Base-by-base conservation (phyloP, 108 stramenopile genomes). In the Nannochloropsis gaditana region DNA sequence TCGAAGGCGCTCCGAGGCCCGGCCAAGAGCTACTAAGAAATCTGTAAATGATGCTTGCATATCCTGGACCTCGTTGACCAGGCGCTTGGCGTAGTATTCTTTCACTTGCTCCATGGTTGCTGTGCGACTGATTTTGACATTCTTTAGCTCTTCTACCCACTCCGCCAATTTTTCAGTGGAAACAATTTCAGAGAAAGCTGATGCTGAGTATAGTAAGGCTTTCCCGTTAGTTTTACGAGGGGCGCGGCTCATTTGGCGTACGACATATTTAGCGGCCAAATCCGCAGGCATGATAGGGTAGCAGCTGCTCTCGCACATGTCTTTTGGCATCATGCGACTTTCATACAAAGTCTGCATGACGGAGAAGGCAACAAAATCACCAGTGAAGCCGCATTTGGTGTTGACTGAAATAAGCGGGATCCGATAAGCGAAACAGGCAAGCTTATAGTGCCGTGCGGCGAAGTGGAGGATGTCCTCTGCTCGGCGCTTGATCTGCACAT, bases 371-470 rank as follows among this genome's bases (percentile, higher is more conserved):
- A 73, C 59, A 6, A 73, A 73, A n/a, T 73, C 59, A 73, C 59
- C 59, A 15, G 59, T 73, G 0, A 73, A 73, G 59, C 59, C 59
- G 59, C 59, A 15, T n/a, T 73, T 73, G 59, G 59, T 73, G 59
- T 73, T 73, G 59, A 73, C 59, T n/a, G 59, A 73, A n/a, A 73
- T 73, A n/a, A 73, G 59, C 59, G 59, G 59, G 59, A 73, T 73
- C 19, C 59, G 59, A n/a, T 73, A n/a, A 1, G 59, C 59, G 59
- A 73, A 73, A n/a, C 59, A 73, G 6, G 59, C 59, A 4, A 73
- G 59, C 59, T 73, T 73, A n/a, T 73, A 73, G 59, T 73, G 59
- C 59, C 59, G 59, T 4, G 59, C 59, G 19, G 59, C 59, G 8
- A 73, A 73, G 59, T 73, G 59, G 19, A 73, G 59, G 59, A 73